Conservation (phyloP, 768 basidiomycete genomes). For the Calvatia gigantea region DNA sequence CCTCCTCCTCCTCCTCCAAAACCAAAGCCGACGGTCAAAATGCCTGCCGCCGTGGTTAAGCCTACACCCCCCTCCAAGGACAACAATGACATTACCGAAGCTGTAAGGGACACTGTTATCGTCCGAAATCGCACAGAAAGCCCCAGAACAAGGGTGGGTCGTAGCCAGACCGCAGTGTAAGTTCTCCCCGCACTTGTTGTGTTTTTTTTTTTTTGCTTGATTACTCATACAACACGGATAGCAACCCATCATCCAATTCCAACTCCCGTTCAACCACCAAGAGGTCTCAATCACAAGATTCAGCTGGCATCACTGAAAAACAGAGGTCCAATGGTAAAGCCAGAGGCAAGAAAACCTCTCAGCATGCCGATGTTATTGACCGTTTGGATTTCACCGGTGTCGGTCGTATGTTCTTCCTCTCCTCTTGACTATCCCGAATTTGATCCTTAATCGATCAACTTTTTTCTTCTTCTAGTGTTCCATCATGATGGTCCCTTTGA, state of each 20-base stretch:
- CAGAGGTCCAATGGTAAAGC: conserved; percentile 38
- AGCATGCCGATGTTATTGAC: conserved; percentile 88
- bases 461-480: conserved; percentile 54
- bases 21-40: background rate
- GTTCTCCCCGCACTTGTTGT: conserved; percentile 17
- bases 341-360: conserved; percentile 65
- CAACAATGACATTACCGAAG: conserved; percentile 46
- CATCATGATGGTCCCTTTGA: conserved; percentile 93
- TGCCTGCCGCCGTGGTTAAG: conserved; percentile 10
- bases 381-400: conserved; percentile 83
- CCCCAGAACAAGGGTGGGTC: conserved; percentile 47
- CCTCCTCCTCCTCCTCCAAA: conserved; percentile 38
- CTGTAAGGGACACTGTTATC: conserved; percentile 67
- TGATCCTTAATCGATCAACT: conserved; percentile 19
- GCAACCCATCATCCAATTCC: conserved; percentile 16
- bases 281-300: conserved; percentile 48
- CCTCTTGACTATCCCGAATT: conserved; percentile 4
- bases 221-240: conserved; percentile 17
- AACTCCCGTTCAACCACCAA: conserved; percentile 31
- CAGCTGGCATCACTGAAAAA: conserved; percentile 33
- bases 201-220: conserved; percentile 9
- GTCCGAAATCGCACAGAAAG: conserved; percentile 38
- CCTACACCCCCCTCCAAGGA: conserved; percentile 15
- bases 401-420: conserved; percentile 52
- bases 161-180: conserved; percentile 57